phyloP scores from a whole-genome alignment of 805 yeast species.

The Candida coquimbonensis region DNA sequence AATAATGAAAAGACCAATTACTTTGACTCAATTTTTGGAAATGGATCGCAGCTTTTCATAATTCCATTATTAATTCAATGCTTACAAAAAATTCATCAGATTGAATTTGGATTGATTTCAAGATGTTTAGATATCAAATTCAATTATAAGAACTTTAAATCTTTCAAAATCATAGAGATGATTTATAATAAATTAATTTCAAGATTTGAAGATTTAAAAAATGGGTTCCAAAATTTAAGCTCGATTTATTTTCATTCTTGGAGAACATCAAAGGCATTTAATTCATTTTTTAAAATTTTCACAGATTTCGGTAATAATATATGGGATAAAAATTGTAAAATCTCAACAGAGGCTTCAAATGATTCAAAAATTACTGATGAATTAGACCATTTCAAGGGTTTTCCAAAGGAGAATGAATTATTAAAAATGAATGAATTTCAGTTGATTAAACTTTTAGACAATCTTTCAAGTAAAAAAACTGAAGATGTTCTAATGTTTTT shows the following conservation, averaged over 20 bases:
- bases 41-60: conserved; percentile 18
- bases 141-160: conserved; percentile 10
- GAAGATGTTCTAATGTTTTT: conserved; percentile 13
- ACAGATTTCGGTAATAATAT: conserved; percentile 24
- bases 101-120: conserved; percentile 12
- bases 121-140: conserved; percentile 26
- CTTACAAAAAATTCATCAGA: conserved; percentile 18
- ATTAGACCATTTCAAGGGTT: conserved; percentile 14
- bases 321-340: conserved; percentile 18
- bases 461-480: conserved; percentile 9
- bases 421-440: conserved; percentile 14
- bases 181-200: conserved; percentile 19
- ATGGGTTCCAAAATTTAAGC: conserved; percentile 37
- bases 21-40: conserved; percentile 21
- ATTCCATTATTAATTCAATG: conserved; percentile 16
- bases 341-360: conserved; percentile 15
- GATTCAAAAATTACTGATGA: conserved; percentile 6
- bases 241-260: conserved; percentile 58
- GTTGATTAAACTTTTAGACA: conserved; percentile 15
- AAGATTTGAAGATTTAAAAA: conserved; percentile 26
- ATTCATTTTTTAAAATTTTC: conserved; percentile 32
- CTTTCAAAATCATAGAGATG: conserved; percentile 8
- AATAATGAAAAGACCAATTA: conserved; percentile 20
- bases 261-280: conserved; percentile 49
- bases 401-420: conserved; percentile 23